These are phyloP conservation scores for Globisporangium cystogenes DNA, from an alignment of 352 stramenopile species.

Conservation along the genomic window DNA sequence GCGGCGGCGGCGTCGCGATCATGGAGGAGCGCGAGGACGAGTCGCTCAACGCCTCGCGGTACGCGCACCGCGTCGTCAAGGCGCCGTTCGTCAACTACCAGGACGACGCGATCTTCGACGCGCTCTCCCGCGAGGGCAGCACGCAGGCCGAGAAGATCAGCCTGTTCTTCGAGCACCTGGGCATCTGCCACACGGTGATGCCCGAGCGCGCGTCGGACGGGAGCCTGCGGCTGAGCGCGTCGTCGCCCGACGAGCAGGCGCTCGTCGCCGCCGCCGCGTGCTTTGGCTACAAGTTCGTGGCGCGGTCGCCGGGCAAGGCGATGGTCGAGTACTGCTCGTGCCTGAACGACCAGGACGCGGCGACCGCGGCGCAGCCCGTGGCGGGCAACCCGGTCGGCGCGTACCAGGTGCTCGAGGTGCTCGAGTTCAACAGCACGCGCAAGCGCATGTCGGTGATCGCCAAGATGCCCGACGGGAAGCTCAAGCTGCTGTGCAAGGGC, in stretches of 20 bases:
- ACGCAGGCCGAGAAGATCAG: conserved; percentile 44
- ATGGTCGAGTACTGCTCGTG: conserved; percentile 73
- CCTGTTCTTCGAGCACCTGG: conserved; percentile 84
- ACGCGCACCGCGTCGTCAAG: conserved; percentile 49
- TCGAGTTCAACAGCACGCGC: conserved; percentile 93
- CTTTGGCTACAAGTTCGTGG: conserved; percentile 83
- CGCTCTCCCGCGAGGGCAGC: conserved; percentile 28
- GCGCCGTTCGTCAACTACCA: conserved; percentile 88
- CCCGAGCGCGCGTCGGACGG: conserved; percentile 91
- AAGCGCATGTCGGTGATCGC: conserved; percentile 96
- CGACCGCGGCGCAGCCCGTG: conserved; percentile 24
- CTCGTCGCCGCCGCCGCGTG: conserved; percentile 76
- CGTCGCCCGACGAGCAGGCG: conserved; percentile 89
- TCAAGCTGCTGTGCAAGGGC: conserved; percentile 85
- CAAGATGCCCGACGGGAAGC: conserved; percentile 32
- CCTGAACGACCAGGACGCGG: conserved; percentile 17
- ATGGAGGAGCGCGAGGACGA: conserved; percentile 30
- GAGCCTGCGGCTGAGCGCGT: conserved; percentile 83
- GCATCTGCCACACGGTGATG: conserved; percentile 96
- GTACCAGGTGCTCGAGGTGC: conserved; percentile 90
- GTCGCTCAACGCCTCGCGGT: conserved; percentile 14
- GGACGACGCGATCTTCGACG: conserved; percentile 72
- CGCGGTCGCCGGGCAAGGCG: conserved; percentile 61
- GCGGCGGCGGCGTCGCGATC: conserved; percentile 17
- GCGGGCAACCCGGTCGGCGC: conserved; percentile 22